A percentile compares a stretch with the other conserved stretches of the same genome.
Evolutionary conservation across 768 basidiomycete genomes (phyloP).

Genomic region (Kwoniella newhampshirensis): DNA sequence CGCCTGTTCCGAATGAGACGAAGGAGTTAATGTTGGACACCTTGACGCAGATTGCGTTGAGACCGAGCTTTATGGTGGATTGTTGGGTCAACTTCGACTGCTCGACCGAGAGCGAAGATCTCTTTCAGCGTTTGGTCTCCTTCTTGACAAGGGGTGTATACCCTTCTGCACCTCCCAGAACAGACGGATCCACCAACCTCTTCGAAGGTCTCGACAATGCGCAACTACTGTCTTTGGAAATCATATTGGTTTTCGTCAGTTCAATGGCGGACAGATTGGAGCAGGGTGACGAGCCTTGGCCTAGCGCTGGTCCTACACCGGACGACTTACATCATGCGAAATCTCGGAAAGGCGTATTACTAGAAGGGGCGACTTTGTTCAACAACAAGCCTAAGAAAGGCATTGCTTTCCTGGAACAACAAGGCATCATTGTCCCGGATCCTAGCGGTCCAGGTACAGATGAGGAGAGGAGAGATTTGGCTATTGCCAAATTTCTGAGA

Average conservation of each 20-base stretch:
- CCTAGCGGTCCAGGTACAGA: conserved; percentile 26
- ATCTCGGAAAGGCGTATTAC: conserved; percentile 78
- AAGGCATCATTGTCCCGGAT: conserved; percentile 66
- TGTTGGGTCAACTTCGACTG: conserved; percentile 96
- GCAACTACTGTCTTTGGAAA: conserved; percentile 83
- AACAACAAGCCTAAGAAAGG: conserved; percentile 91
- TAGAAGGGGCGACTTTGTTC: conserved; percentile 80
- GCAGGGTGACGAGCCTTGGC: conserved; percentile 62
- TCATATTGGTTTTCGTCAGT: conserved; percentile 80
- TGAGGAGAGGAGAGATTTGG: conserved; percentile 35
- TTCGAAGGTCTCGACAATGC: conserved; percentile 60
- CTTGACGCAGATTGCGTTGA: conserved; percentile 72
- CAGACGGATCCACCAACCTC: conserved; percentile 62
- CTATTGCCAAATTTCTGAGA: conserved; percentile 80
- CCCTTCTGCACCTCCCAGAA: conserved; percentile 63
- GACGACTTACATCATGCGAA: conserved; percentile 67
- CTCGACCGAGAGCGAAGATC: conserved; percentile 91
- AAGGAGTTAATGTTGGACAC: conserved; percentile 88
- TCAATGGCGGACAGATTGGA: conserved; percentile 74
- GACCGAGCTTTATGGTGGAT: conserved; percentile 91
- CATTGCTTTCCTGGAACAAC: conserved; percentile 85
- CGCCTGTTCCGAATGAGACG: conserved; percentile 81
- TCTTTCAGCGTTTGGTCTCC: conserved; percentile 83
- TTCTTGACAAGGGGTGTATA: conserved; percentile 84
- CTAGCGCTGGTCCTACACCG: conserved; percentile 59